A percentile compares a stretch with the other conserved stretches of the same genome.
These are phyloP conservation scores for Euptelea pleiosperma DNA, from an alignment of 164 flowering plant species.

Conservation along the genomic window DNA sequence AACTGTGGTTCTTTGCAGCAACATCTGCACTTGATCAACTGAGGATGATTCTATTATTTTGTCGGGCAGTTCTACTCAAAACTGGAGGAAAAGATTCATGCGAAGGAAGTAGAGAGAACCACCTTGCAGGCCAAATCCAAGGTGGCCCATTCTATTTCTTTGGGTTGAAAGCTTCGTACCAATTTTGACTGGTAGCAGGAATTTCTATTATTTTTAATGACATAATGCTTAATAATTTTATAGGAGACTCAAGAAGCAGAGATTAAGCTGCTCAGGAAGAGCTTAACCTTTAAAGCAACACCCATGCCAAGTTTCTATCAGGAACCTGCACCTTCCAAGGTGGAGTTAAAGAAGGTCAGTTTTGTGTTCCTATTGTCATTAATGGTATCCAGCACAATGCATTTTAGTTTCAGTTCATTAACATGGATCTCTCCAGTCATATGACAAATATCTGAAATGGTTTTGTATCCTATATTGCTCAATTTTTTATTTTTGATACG, in stretches of 20 bases:
- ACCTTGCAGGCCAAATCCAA: constrained; percentile 81
- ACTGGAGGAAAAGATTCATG: constrained; percentile 87
- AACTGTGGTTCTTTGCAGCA: background rate
- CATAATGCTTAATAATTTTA: background rate
- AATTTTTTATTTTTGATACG: too few relatives aligned
- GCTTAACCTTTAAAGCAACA: constrained; percentile 78
- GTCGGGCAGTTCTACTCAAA: constrained; percentile 69
- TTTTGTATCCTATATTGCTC: background rate
- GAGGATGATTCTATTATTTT: background rate
- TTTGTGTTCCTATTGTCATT: background rate
- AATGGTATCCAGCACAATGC: background rate
- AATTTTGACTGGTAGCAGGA: background rate
- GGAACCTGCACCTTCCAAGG: constrained; percentile 82
- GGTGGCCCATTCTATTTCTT: constrained; percentile 35
- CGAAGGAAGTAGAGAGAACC: constrained; percentile 74
- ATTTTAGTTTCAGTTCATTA: background rate
- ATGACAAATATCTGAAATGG: background rate
- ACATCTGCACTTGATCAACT: constrained; percentile 1
- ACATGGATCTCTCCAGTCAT: background rate
- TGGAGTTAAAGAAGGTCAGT: constrained; percentile 78
- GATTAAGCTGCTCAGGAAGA: constrained; percentile 75
- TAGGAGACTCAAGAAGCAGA: constrained; percentile 93
- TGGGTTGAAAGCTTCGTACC: background rate
- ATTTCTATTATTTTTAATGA: constrained; percentile 1
- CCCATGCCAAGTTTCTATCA: constrained; percentile 97